Evolutionary conservation across 208 protist species (phyloP).

Genomic region (Histomonas meleagridis): DNA sequence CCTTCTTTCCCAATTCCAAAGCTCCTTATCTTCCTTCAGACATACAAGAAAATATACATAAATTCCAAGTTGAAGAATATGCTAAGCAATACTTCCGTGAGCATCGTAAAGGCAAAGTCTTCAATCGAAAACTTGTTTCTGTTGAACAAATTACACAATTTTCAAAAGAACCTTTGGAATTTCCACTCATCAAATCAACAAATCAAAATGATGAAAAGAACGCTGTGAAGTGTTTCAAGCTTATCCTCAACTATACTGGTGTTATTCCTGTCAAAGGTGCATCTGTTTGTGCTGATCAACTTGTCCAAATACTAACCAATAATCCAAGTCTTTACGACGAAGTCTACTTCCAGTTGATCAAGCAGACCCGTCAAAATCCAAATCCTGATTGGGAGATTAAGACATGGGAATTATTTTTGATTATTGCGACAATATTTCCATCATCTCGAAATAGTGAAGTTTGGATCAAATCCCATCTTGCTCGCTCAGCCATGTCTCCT

Average conservation of each 20-base stretch:
- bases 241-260: not conserved
- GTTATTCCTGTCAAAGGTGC: not conserved
- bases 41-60: not conserved
- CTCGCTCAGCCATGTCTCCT: not conserved
- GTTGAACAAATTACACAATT: not conserved
- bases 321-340: not conserved
- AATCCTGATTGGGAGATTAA: not conserved
- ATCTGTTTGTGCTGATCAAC: not conserved
- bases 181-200: not conserved
- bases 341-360: not conserved
- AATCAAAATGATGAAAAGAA: not conserved
- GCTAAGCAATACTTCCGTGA: not conserved
- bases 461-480: not conserved
- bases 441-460: not conserved
- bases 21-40: not conserved
- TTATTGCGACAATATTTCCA: slow-evolving; percentile 6
- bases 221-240: not conserved
- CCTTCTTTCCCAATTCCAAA: not conserved
- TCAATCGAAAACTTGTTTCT: not conserved
- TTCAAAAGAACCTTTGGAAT: not conserved
- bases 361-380: not conserved
- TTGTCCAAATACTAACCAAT: not conserved
- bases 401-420: not conserved
- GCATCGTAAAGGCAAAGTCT: not conserved
- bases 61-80: slow-evolving; percentile 14